Base-by-base conservation (phyloP, 176 grass and related monocot species). In the Carex kokanica region DNA sequence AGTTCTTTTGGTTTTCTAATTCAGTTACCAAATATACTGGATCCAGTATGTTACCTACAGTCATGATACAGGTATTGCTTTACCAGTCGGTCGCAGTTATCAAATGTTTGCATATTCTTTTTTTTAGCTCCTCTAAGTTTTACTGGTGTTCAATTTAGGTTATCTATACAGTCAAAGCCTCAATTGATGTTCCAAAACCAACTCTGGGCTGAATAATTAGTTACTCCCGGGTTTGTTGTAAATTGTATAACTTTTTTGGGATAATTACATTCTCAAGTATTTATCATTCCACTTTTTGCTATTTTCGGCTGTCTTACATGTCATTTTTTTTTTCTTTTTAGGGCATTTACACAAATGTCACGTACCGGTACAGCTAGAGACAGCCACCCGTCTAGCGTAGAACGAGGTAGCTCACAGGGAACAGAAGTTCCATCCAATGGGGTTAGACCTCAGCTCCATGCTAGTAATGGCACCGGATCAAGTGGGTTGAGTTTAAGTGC, bases 261-360 rank as follows among this genome's bases (percentile, higher is more conserved):
- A 45, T 21, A 47, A 51, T 74, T 14, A 5, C 12, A 14, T 74
- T 51, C 4, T 38, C 1, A 51, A 25, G 43, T 51, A 1, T 4
- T 74, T 51, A 25, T 49, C 41, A 23, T 52, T 52, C 29, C 55
- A 38, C 1, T 38, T 80, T 60, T 24, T 36, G 10, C 8, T 40
- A 18, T 10, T 36, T 59, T 81, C 4, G 0, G 38, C 60, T 25
- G 9, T 63, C 34, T 43, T 41, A 80, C 53, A 8, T 25, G 21
- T 82, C 43, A 45, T 8, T 64, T 49, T 7, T 54, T 59, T 36
- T 16, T 67, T 17, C 41, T 8, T 43, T 82, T 27, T 6, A 82
- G 80, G 38, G 61, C n/a, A 34, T 82, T 82, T 82, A 68, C 63
- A 11, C 80, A 82, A 68, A 65, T 82, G 15, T 52, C 61, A 31